Evolutionary conservation across 208 protist genomes (phyloP).

Genomic region (Leishmania aethiopica): DNA sequence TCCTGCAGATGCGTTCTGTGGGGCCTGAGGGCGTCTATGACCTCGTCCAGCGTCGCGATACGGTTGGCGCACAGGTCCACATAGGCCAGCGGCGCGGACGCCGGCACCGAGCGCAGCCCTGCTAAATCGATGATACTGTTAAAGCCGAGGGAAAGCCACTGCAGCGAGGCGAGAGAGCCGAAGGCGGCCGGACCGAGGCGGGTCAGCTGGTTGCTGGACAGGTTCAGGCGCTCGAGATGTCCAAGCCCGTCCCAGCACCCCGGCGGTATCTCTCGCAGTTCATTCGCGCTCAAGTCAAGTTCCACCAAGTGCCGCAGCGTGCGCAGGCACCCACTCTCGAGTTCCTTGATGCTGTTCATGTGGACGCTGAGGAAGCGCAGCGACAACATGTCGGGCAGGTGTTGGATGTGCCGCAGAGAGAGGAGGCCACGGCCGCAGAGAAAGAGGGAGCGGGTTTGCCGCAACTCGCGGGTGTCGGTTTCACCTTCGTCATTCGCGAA

Average conservation of each 20-base stretch:
- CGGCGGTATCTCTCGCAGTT: constrained; percentile 34
- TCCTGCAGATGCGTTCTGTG: constrained; percentile 49
- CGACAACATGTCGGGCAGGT: constrained; percentile 55
- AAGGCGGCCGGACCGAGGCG: constrained; percentile 34
- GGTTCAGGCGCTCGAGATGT: constrained; percentile 63
- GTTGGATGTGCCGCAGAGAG: constrained; percentile 69
- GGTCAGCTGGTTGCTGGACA: constrained; percentile 71
- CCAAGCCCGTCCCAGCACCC: constrained; percentile 52
- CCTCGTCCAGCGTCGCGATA: constrained; percentile 36
- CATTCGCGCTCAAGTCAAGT: constrained; percentile 83
- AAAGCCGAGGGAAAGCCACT: constrained; percentile 78
- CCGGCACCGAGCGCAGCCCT: constrained; percentile 52
- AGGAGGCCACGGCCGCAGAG: constrained; percentile 64
- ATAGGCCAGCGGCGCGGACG: constrained; percentile 40
- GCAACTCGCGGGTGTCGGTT: constrained; percentile 33
- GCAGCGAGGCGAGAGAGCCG: constrained; percentile 42
- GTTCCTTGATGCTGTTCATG: constrained; percentile 70
- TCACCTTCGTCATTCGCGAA: constrained; percentile 18
- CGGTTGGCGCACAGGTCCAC: constrained; percentile 81
- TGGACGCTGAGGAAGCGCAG: constrained; percentile 72
- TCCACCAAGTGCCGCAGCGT: constrained; percentile 62
- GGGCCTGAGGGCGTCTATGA: constrained; percentile 36
- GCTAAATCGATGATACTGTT: constrained; percentile 59
- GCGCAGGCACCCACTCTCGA: constrained; percentile 34
- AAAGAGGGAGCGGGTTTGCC: constrained; percentile 59